Base-by-base conservation (phyloP, 208 protist genomes). In the Angomonas ambiguus region DNA sequence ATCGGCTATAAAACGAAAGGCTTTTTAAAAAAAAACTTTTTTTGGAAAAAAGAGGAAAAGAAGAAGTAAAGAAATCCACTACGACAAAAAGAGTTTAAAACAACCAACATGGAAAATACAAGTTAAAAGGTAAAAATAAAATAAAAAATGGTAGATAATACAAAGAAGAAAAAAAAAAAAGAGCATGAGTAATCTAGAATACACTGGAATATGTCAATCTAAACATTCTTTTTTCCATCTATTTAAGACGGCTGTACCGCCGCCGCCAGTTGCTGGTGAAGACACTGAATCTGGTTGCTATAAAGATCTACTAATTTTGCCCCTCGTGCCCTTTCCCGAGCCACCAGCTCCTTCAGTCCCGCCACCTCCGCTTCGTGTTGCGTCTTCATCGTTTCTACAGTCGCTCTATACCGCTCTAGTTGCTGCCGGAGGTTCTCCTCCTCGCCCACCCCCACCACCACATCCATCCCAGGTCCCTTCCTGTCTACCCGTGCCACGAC, bases 261-360 rank as follows among this genome's bases (percentile, higher is more conserved):
- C 25, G 53, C 6, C 30, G 24, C 13, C 10, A 93, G 76, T 65
- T 89, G 81, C 3, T 74, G 60, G 49, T 89, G 81, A 34, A 90
- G 60, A 11, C 76, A 78, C 67, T 88, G 69, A 24, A 88, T 56
- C 67, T 93, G 80, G 51, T 69, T 68, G 62, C 79, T 68, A 58
- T 85, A 89, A 20, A 88, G 74, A 64, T 76, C 69, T 61, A 88
- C 87, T 61, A 90, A 53, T 51, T 88, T 77, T 38, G 72, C 71
- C 59, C 69, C 75, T 41, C 80, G 68, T 18, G 60, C 57, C 13
- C 80, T 73, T 73, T 92, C 85, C 33, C 41, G 55, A 11, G 67
- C 80, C 16, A 89, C 48, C 62, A 84, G 76, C 16, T 71, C 71
- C 69, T 66, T 69, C 5, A 74, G 61, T 33, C 60, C 27, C 38